Conservation (phyloP, 2,329 filamentous ascomycete genomes). For the Blastomyces parvus region DNA sequence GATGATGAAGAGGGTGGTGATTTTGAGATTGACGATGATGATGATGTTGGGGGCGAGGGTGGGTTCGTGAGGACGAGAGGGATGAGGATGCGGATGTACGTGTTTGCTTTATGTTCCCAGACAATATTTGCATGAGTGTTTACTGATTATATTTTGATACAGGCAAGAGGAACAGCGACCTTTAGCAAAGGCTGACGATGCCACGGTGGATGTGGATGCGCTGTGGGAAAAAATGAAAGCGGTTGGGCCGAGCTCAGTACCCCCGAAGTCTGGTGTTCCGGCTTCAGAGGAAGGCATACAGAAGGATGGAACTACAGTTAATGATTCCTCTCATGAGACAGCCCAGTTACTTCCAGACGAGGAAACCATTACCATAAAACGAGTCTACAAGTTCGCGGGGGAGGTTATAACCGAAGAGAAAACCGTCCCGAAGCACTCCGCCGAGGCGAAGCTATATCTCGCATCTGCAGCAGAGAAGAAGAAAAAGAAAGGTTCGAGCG, state of each 20-base stretch:
- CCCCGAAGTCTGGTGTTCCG: constrained; percentile 7
- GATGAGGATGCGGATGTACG: constrained; percentile 42
- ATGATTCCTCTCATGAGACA: neutral
- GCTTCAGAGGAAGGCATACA: constrained; percentile 15
- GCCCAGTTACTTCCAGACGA: constrained; percentile 19
- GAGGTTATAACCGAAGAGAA: constrained; percentile 47
- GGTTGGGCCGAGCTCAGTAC: constrained; percentile 17
- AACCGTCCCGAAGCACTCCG: constrained; percentile 43
- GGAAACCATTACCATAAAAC: constrained; percentile 46
- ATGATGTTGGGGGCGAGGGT: constrained; percentile 39
- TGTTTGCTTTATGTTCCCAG: constrained; percentile 4
- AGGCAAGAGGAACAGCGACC: constrained; percentile 40
- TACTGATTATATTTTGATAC: constrained; percentile 10
- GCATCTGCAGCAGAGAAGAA: constrained; percentile 26
- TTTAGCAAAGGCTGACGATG: constrained; percentile 37
- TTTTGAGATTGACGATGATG: constrained; percentile 21
- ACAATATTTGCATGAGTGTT: neutral
- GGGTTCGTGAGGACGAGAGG: constrained; percentile 46
- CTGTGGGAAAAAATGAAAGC: constrained; percentile 46
- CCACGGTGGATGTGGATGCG: constrained; percentile 47
- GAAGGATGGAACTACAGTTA: constrained; percentile 12
- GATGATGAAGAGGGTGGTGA: constrained; percentile 30
- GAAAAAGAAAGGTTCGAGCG: constrained; percentile 26
- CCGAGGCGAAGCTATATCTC: constrained; percentile 47
- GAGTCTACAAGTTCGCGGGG: constrained; percentile 50